phyloP scores from a whole-genome alignment of 2,329 filamentous ascomycete genomes.

The Canariomyces notabilis region DNA sequence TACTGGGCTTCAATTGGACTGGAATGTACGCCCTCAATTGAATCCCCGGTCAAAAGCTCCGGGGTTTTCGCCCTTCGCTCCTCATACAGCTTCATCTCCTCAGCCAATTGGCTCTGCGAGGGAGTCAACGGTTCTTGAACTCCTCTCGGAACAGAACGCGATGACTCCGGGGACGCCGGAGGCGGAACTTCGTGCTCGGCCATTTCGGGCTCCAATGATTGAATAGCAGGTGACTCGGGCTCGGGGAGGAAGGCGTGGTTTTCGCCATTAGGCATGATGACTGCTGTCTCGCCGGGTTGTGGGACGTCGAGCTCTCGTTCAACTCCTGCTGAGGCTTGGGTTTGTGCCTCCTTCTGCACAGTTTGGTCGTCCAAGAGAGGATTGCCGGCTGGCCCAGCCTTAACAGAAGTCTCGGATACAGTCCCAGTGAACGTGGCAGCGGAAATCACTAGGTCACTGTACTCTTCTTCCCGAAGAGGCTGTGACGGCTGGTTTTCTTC shows the following conservation, averaged over 20 bases:
- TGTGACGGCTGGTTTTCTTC: conserved; percentile 3
- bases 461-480: neutral
- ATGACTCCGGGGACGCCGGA: neutral
- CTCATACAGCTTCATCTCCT: neutral
- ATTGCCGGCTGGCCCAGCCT: neutral
- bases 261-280: neutral
- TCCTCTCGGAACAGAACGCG: neutral
- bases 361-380: neutral
- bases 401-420: neutral
- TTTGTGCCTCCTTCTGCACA: neutral
- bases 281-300: neutral
- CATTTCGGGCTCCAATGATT: neutral
- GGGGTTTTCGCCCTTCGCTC: neutral
- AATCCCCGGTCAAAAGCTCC: neutral
- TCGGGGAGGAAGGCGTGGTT: neutral
- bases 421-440: conserved; percentile 4
- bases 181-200: neutral
- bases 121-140: conserved; percentile 9
- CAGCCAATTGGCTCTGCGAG: conserved; percentile 9
- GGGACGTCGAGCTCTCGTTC: neutral
- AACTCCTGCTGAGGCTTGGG: neutral
- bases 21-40: neutral
- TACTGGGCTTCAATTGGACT: neutral
- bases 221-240: conserved; percentile 1
- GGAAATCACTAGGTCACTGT: neutral